Evolutionary conservation across 2,329 filamentous ascomycete genomes (phyloP), one percentile per base, ranked within the genome.

Genomic region (Zasmidium citrigriseum): DNA sequence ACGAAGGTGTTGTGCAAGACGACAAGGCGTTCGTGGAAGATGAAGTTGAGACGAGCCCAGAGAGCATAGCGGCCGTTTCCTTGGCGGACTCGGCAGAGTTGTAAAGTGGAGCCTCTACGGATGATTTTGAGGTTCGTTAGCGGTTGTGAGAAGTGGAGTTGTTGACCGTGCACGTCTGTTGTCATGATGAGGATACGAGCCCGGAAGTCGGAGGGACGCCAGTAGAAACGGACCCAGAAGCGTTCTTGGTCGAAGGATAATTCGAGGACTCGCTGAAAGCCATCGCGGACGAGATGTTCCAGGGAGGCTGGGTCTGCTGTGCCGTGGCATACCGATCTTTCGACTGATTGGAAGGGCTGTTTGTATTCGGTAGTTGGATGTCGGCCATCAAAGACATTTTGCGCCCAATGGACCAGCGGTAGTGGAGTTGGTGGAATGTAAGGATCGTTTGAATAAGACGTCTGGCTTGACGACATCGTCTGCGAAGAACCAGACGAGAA

Each of bases 1-100:
- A 85, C 69, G 55, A 85, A 80, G 0, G 80, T 81, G 60, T 78
- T 81, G 67, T 82, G 84, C 70, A 86, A 85, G 1, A 84, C 67
- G 2, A 83, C 80, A 78, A 86, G 80, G 49, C 82, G 75, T 70
- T 86, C 84, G 56, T 84, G 81, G 3, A 79, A 73, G 4, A 75
- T 73, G 68, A 86, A 86, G 27, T 81, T 79, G 12, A 86, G 70
- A 52, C 76, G 78, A 2, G 81, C 78, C 83, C 83, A 86, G 5
- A 82, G 65, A 20, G 78, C 72, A 38, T 80, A 74, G 24, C 71
- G 12, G 68, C 76, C 78, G 4, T 72, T 69, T 2, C 68, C 46
- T 14, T 49, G 47, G n/a, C 55, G 38, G 2, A 74, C 68, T 16
- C 74, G 73, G 52, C 68, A 71, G 5, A 72, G 63, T 34, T 68